Conservation (phyloP, 2,329 filamentous ascomycete genomes). For the Aspergillus hiratsukae region DNA sequence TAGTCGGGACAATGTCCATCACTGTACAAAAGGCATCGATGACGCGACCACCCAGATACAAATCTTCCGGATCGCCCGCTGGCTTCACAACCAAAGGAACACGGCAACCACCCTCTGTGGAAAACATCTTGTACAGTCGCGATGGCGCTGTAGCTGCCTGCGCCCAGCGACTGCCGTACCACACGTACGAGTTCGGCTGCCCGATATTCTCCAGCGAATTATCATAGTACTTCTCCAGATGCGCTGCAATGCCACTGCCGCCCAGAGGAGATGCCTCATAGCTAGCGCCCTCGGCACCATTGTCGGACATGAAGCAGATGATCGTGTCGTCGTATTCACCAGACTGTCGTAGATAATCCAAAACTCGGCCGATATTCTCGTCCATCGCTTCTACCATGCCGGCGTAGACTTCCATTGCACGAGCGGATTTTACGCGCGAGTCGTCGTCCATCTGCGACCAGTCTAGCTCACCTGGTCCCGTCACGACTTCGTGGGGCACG, state of each 20-base stretch:
- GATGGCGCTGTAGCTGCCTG: conserved; percentile 51
- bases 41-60: conserved; percentile 31
- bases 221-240: conserved; percentile 55
- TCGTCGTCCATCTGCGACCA: conserved; percentile 39
- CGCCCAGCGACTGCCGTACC: conserved; percentile 58
- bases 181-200: conserved; percentile 54
- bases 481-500: conserved; percentile 38
- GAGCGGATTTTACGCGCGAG: conserved; percentile 39
- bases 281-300: conserved; percentile 49
- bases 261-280: conserved; percentile 58
- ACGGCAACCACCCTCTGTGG: conserved; percentile 49
- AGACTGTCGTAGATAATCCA: conserved; percentile 43
- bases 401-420: conserved; percentile 49
- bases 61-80: conserved; percentile 23
- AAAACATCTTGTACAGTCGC: conserved; percentile 47
- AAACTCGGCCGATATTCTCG: conserved; percentile 43
- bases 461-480: conserved; percentile 26
- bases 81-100: conserved; percentile 50
- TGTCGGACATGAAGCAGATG: conserved; percentile 48
- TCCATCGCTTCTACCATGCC: conserved; percentile 50
- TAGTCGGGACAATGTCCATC: conserved; percentile 50
- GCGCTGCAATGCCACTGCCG: conserved; percentile 50
- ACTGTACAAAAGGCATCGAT: conserved; percentile 51
- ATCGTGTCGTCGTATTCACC: conserved; percentile 49
- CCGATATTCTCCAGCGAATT: conserved; percentile 57